Percentiles rank a stretch among this genome's conserved stretches.
Conservation (phyloP, 2,329 filamentous ascomycete genomes). For the Huntiella decipiens region DNA sequence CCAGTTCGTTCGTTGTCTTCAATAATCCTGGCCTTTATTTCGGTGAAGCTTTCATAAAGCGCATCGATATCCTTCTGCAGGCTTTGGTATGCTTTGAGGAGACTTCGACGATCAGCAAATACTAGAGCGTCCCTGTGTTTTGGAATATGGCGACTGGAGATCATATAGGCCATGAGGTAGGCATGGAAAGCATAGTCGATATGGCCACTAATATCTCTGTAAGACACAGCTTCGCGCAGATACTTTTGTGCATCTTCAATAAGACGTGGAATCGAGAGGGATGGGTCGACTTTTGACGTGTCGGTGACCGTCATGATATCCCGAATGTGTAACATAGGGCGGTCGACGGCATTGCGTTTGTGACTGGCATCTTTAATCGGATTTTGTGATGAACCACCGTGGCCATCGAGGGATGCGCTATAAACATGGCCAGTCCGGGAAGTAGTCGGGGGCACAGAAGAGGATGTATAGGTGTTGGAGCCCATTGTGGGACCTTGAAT, state of each 20-base stretch:
- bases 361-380: background rate
- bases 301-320: conserved; percentile 26
- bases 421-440: conserved; percentile 9
- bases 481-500: conserved; percentile 2
- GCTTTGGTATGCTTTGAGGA: conserved; percentile 28
- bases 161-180: conserved; percentile 64
- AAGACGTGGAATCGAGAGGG: conserved; percentile 33
- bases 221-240: conserved; percentile 40
- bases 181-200: conserved; percentile 64
- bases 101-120: conserved; percentile 33
- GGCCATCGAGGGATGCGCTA: conserved; percentile 18
- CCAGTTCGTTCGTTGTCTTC: conserved; percentile 45
- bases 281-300: conserved; percentile 26
- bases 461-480: conserved; percentile 6
- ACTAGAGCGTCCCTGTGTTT: conserved; percentile 54
- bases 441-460: background rate
- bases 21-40: conserved; percentile 40
- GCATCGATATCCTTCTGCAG: conserved; percentile 31
- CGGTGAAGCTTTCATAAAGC: conserved; percentile 31
- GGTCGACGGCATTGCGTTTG: conserved; percentile 11
- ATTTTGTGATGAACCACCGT: conserved; percentile 15
- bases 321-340: conserved; percentile 32
- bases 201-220: conserved; percentile 38
- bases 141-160: conserved; percentile 59
- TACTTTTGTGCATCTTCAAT: conserved; percentile 33